Evolutionary conservation across 1,284 basidiomycete species (phyloP).

Genomic region (Microbotryomycetes sp.): DNA sequence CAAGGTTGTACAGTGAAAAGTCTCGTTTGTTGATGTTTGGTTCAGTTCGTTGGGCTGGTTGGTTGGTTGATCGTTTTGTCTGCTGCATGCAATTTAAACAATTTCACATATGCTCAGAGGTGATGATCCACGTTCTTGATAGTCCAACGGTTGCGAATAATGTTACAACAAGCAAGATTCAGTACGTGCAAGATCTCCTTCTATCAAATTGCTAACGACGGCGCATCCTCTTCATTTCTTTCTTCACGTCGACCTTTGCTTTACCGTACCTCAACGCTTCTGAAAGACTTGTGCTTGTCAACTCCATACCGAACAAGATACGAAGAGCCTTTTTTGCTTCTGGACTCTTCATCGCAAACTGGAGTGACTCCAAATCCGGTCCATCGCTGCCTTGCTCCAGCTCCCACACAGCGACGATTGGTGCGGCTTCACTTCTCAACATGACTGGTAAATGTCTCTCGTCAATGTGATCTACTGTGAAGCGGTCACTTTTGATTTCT

Average conservation of each 20-base stretch:
- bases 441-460: not conserved
- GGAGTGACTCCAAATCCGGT: constrained; percentile 13
- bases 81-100: no score
- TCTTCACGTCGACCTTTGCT: not conserved
- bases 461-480: not conserved
- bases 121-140: no score
- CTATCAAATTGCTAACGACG: no score
- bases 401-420: constrained; percentile 26
- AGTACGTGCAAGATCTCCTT: no score
- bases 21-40: no score
- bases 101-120: no score
- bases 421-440: constrained; percentile 17
- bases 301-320: constrained; percentile 8
- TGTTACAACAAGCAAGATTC: not conserved
- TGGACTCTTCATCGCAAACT: constrained; percentile 13
- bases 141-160: no score
- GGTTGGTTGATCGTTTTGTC: no score
- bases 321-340: constrained; percentile 6
- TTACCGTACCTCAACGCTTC: not conserved
- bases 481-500: not conserved
- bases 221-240: no score
- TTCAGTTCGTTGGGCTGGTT: no score
- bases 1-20: no score
- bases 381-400: constrained; percentile 17
- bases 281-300: not conserved